Base-by-base conservation (phyloP, 768 basidiomycete genomes). In the Tricholoma sp. region DNA sequence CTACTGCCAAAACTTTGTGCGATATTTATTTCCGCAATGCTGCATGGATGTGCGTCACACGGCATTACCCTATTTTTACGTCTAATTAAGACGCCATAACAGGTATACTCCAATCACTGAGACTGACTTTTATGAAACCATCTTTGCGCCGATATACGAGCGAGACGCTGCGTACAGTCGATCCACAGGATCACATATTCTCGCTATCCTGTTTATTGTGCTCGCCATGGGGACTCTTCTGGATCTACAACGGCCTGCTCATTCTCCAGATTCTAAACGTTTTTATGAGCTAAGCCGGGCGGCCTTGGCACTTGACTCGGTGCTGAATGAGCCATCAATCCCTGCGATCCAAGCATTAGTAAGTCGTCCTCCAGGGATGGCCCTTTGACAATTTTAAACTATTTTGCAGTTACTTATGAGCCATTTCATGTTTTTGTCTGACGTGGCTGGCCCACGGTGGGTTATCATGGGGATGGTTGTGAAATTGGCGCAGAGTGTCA, bases 91-190 rank as follows among this genome's bases (percentile, higher is more conserved):
- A 24, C 55, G 8, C 45, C 29, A 10, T 17, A 31, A 15, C 58
- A 86, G 85, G 84, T 87, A 88, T 69, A 79, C 76, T 12, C 86
- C 86, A n/a, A 81, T 88, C 57, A 72, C 78, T 28, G 80, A 84
- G 62, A 61, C 65, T 18, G 85, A 86, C 54, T 85, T 84, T 59
- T 75, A 76, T 49, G 76, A 78, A 47, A 72, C 63, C 18, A 70
- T 86, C 12, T 82, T 82, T 60, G 66, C 70, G 34, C 83, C 79
- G 15, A 68, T 85, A 39, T 86, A 86, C 59, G 76, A 78, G 55
- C 66, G 72, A 11, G 74, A 76, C 49, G 65, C 68, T 1, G 62
- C 67, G 8, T 61, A 67, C 42, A 73, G 74, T 53, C 73, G 76
- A 34, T 67, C 78, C 12, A 63, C 78, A 31, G 71, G 74, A 55